These are phyloP conservation scores for Diaporthe citrichinensis DNA, from an alignment of 2,329 filamentous ascomycete genomes.

Conservation along the genomic window DNA sequence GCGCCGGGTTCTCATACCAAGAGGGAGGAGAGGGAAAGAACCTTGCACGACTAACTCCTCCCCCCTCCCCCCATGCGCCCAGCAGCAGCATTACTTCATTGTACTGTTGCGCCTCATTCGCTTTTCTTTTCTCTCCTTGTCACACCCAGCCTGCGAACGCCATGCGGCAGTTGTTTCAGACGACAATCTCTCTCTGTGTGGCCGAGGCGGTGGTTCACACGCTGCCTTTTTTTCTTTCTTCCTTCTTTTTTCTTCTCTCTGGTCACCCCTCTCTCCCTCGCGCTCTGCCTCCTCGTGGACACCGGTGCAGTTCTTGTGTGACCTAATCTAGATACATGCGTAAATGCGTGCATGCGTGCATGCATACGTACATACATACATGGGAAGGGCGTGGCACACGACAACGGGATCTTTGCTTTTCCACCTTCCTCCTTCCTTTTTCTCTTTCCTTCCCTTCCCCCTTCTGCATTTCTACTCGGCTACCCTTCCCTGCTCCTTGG, in stretches of 20 bases:
- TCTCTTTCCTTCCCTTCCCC: neutral
- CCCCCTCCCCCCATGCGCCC: no score
- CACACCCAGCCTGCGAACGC: constrained; percentile 26
- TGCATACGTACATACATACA: neutral
- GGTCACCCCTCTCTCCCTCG: neutral
- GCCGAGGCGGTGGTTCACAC: constrained; percentile 15
- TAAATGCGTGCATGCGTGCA: constrained; percentile 5
- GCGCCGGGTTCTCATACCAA: constrained; percentile 7
- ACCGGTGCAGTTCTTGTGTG: neutral
- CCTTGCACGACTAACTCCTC: no score
- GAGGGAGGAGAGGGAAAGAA: no score
- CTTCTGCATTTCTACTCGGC: constrained; percentile 16
- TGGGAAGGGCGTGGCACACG: neutral
- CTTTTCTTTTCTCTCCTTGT: constrained; percentile 1
- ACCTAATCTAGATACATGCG: constrained; percentile 7
- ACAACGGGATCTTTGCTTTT: constrained; percentile 30
- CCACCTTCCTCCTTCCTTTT: constrained; percentile 11
- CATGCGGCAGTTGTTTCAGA: constrained; percentile 41
- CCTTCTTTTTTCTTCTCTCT: neutral
- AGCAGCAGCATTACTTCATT: neutral
- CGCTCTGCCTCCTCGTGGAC: neutral
- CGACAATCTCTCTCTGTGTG: constrained; percentile 21
- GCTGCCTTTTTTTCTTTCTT: neutral
- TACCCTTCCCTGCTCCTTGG: constrained; percentile 8
- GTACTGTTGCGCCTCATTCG: neutral